These are phyloP conservation scores for Ochetophila trinervis DNA, from an alignment of 306 rosid species.

Conservation along the genomic window DNA sequence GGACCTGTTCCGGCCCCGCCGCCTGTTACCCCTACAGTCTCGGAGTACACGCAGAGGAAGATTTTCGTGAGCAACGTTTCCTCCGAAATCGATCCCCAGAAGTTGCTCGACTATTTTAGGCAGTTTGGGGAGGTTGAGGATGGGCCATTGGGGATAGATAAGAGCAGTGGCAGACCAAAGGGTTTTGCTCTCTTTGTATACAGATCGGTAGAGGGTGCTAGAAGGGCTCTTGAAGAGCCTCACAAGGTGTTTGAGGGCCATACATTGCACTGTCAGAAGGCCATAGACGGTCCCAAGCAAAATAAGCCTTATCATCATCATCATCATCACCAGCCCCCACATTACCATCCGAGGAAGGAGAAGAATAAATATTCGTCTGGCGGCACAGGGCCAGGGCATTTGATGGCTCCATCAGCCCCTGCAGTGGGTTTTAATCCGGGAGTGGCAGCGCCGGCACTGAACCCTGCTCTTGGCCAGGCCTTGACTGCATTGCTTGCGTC, in stretches of 20 bases:
- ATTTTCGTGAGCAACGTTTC: conserved; percentile 62
- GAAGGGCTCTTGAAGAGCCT: conserved; percentile 64
- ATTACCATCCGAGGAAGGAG: conserved; percentile 47
- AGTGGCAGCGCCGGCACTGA: conserved; percentile 42
- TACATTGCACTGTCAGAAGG: conserved; percentile 58
- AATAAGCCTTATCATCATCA: conserved; percentile 43
- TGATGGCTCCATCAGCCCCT: conserved; percentile 64
- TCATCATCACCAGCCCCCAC: conserved; percentile 40
- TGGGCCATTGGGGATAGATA: conserved; percentile 63
- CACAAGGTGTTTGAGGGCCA: conserved; percentile 54
- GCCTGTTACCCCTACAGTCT: conserved; percentile 21
- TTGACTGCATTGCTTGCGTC: conserved; percentile 54
- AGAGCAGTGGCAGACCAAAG: conserved; percentile 54
- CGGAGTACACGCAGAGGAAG: conserved; percentile 53
- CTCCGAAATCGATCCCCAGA: conserved; percentile 47
- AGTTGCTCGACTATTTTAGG: conserved; percentile 43
- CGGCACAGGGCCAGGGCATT: conserved; percentile 30
- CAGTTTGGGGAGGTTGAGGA: conserved; percentile 67
- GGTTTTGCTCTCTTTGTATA: conserved; percentile 59
- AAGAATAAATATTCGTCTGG: conserved; percentile 48
- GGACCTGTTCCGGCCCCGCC: conserved; percentile 62
- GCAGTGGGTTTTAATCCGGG: conserved; percentile 50
- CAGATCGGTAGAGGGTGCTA: conserved; percentile 43
- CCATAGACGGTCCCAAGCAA: conserved; percentile 63
- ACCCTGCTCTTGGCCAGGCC: conserved; percentile 62